Percentiles rank a stretch among this genome's conserved stretches.
phyloP scores from a whole-genome alignment of 2,329 filamentous ascomycete genomes.

The Dactylellina drechsleri region DNA sequence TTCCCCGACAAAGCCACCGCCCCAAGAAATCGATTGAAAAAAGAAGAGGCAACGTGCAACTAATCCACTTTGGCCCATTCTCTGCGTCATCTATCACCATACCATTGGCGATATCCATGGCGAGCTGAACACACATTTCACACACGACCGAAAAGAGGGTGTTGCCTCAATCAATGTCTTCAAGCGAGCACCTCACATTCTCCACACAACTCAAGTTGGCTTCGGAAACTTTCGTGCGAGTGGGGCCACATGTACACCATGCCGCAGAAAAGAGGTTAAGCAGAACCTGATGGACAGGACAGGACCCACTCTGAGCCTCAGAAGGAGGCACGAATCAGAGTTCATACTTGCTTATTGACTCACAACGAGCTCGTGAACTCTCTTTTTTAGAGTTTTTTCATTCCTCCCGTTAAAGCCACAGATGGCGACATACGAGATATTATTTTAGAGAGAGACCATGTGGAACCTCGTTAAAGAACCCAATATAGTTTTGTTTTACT shows the following conservation, averaged over 20 bases:
- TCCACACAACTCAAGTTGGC: background rate
- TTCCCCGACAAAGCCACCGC: slow-evolving; percentile 34
- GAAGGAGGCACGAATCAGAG: slow-evolving; percentile 6
- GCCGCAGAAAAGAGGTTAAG: slow-evolving; percentile 41
- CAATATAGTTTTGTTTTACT: slow-evolving; percentile 25
- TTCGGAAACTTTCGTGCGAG: slow-evolving; percentile 11
- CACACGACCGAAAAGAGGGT: slow-evolving; percentile 28
- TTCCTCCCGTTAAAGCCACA: slow-evolving; percentile 49
- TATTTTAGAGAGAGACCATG: slow-evolving; percentile 7
- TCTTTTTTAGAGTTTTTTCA: slow-evolving; percentile 21
- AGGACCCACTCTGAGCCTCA: slow-evolving; percentile 34
- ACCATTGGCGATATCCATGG: slow-evolving; percentile 12
- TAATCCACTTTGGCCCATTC: slow-evolving; percentile 26
- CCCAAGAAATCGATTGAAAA: background rate
- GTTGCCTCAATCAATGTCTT: slow-evolving; percentile 50
- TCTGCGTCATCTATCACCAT: slow-evolving; percentile 42
- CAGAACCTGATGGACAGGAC: slow-evolving; percentile 18
- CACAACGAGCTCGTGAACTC: slow-evolving; percentile 45
- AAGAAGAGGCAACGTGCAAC: slow-evolving; percentile 32
- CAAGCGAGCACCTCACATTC: background rate
- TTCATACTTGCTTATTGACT: slow-evolving; percentile 49
- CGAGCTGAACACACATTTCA: slow-evolving; percentile 46
- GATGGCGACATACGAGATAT: slow-evolving; percentile 37
- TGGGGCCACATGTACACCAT: background rate
- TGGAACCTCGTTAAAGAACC: slow-evolving; percentile 36